These are phyloP conservation scores for Chaetomiaceae sp. DNA, from an alignment of 2,329 filamentous ascomycete genomes.

Conservation along the genomic window DNA sequence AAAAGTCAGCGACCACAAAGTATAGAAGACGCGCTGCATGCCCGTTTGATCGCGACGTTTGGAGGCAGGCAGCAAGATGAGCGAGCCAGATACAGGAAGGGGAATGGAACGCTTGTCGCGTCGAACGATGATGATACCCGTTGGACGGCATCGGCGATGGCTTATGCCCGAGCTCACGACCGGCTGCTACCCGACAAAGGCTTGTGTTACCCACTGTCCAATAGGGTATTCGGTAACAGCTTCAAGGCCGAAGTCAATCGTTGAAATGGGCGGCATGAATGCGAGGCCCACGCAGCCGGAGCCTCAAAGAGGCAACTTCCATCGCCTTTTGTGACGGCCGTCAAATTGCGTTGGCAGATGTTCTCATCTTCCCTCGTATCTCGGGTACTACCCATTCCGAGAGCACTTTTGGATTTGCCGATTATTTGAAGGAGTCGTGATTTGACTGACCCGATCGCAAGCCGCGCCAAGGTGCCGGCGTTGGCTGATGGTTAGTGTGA, in stretches of 20 bases:
- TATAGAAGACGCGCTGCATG: background rate
- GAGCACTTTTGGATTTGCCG: background rate
- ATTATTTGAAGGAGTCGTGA: background rate
- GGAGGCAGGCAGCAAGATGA: background rate
- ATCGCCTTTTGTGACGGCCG: background rate
- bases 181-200: background rate
- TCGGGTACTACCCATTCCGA: background rate
- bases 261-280: background rate
- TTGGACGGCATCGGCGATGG: constrained; percentile 9
- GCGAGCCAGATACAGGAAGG: too few species aligned
- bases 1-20: background rate
- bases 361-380: background rate
- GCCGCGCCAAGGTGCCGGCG: too few species aligned
- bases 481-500: too few species aligned
- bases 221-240: constrained; percentile 1
- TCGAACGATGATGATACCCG: background rate
- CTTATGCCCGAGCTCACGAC: constrained; percentile 9
- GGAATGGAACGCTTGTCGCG: background rate
- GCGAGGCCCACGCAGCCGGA: background rate
- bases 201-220: constrained; percentile 9
- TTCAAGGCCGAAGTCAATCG: constrained; percentile 7
- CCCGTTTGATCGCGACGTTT: background rate
- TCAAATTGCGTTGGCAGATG: background rate
- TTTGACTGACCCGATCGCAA: background rate
- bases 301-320: background rate